Evolutionary conservation across 2,329 filamentous ascomycete species (phyloP).

Genomic region (Penicillium sp.): DNA sequence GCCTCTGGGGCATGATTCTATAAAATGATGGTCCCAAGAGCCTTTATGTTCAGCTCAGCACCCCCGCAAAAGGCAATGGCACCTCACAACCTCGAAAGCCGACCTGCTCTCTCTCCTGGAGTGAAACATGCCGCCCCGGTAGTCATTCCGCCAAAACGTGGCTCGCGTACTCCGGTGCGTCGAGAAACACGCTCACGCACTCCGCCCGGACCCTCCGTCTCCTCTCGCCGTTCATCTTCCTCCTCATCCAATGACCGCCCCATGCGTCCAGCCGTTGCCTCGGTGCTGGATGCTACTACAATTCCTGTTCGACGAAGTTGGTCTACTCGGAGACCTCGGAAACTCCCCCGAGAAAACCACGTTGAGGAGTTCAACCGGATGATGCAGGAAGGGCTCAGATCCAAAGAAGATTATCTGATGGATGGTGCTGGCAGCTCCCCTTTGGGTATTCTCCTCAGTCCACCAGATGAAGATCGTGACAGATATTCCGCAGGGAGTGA

Average conservation of each 20-base stretch:
- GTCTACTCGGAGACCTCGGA: conserved; percentile 38
- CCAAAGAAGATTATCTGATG: conserved; percentile 47
- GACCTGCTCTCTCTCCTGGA: conserved; percentile 15
- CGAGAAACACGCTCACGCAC: conserved; percentile 20
- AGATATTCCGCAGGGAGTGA: conserved; percentile 42
- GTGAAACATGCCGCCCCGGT: conserved; percentile 31
- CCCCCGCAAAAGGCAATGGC: conserved; percentile 22
- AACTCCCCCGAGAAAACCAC: conserved; percentile 40
- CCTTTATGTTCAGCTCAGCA: conserved; percentile 37
- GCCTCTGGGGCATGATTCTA: conserved; percentile 19
- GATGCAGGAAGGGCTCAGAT: conserved; percentile 49
- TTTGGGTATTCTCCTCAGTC: conserved; percentile 54
- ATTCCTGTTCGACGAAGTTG: conserved; percentile 51
- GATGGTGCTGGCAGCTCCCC: conserved; percentile 43
- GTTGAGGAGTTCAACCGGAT: conserved; percentile 53
- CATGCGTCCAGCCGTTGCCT: conserved; percentile 53
- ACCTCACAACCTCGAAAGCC: conserved; percentile 15
- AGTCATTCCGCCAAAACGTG: conserved; percentile 35
- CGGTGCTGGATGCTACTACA: conserved; percentile 55
- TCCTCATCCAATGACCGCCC: conserved; percentile 38
- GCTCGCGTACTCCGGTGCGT: conserved; percentile 19
- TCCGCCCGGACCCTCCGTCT: conserved; percentile 16
- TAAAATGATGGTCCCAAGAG: conserved; percentile 42
- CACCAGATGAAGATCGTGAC: conserved; percentile 46
- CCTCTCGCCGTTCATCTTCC: conserved; percentile 26